A percentile compares a stretch with the other conserved stretches of the same genome.
These are phyloP conservation scores for Aspergillus sp. DNA, from an alignment of 2,329 filamentous ascomycete species.

Conservation along the genomic window DNA sequence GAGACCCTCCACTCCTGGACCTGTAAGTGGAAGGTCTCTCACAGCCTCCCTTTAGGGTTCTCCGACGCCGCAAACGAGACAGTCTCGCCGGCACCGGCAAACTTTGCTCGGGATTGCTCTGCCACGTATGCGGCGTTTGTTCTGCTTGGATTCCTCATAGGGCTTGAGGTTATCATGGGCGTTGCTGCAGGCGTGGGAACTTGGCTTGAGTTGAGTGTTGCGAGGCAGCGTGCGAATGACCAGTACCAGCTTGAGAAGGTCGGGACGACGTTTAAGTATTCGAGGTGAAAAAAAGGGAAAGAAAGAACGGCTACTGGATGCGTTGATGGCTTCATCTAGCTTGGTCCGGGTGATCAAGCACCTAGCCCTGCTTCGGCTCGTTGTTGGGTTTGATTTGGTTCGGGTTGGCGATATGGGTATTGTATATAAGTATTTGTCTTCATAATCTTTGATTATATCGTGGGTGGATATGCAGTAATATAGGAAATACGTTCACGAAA, in stretches of 20 bases:
- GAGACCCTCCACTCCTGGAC: constrained; percentile 45
- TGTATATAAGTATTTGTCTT: background rate
- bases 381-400: background rate
- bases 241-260: constrained; percentile 28
- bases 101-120: constrained; percentile 40
- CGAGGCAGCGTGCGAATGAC: constrained; percentile 26
- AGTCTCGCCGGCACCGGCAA: constrained; percentile 26
- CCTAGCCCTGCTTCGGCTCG: no score
- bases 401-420: background rate
- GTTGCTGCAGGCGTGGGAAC: constrained; percentile 29
- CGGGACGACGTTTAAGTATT: constrained; percentile 26
- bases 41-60: constrained; percentile 11
- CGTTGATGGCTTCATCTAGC: background rate
- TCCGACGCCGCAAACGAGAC: constrained; percentile 10
- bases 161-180: constrained; percentile 36
- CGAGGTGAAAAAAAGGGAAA: background rate
- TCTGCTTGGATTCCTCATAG: constrained; percentile 36
- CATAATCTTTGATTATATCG: no score
- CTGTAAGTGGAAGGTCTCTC: constrained; percentile 37
- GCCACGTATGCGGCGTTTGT: constrained; percentile 38
- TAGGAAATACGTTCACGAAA: no score
- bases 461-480: no score
- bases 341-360: background rate
- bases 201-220: constrained; percentile 32
- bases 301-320: background rate